Evolutionary conservation across 1,284 basidiomycete species (phyloP).

Genomic region (Naganishia cerealis): DNA sequence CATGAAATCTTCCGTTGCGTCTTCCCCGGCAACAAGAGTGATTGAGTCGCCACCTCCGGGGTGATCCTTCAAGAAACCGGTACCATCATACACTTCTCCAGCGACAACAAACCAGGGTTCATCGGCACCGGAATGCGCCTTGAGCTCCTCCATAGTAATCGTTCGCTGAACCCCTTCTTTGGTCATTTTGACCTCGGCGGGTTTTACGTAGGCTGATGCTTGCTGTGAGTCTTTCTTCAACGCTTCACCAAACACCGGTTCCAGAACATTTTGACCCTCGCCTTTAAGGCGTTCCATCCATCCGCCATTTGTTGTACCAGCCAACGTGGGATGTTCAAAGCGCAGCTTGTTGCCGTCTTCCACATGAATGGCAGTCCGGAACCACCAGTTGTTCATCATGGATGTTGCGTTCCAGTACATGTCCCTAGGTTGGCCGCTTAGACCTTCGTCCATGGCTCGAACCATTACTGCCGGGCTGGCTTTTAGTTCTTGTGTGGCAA

Average conservation of each 20-base stretch:
- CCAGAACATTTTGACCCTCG: slow-evolving; percentile 57
- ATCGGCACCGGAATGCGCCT: slow-evolving; percentile 55
- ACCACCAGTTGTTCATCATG: slow-evolving; percentile 68
- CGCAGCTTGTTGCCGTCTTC: slow-evolving; percentile 52
- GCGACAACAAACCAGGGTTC: slow-evolving; percentile 65
- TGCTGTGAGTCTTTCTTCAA: background rate
- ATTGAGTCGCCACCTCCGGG: slow-evolving; percentile 67
- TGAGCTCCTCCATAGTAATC: slow-evolving; percentile 60
- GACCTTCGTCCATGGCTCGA: slow-evolving; percentile 63
- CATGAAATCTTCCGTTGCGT: slow-evolving; percentile 59
- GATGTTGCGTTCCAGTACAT: slow-evolving; percentile 58
- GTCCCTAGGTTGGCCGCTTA: slow-evolving; percentile 32
- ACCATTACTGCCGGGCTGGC: slow-evolving; percentile 58
- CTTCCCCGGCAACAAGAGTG: slow-evolving; percentile 63
- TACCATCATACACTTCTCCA: slow-evolving; percentile 63
- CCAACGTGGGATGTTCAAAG: slow-evolving; percentile 67
- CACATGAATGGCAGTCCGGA: slow-evolving; percentile 61
- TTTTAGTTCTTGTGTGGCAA: slow-evolving; percentile 54
- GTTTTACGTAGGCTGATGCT: slow-evolving; percentile 12
- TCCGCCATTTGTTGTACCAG: slow-evolving; percentile 60
- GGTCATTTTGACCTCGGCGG: slow-evolving; percentile 49
- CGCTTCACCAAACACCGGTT: slow-evolving; percentile 54
- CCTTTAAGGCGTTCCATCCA: slow-evolving; percentile 67
- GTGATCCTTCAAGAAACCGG: slow-evolving; percentile 62
- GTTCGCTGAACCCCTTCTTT: slow-evolving; percentile 55